phyloP scores from a whole-genome alignment of 2,329 filamentous ascomycete species.

The Shiraia bambusicola region DNA sequence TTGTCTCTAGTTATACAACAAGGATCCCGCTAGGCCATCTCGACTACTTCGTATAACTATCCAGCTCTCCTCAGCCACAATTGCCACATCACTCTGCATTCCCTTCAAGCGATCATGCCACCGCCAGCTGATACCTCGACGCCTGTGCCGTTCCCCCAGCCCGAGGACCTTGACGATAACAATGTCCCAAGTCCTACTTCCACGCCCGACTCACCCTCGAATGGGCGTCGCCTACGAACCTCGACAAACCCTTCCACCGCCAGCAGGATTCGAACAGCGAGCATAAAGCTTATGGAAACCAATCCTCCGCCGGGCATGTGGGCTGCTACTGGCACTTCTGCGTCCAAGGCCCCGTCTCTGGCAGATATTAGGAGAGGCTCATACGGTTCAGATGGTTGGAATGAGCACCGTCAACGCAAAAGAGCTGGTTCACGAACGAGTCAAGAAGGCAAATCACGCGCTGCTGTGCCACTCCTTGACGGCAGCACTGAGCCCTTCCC shows the following conservation, averaged over 20 bases:
- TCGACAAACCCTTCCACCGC: constrained; percentile 37
- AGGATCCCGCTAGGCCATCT: constrained; percentile 13
- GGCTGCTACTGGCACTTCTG: constrained; percentile 48
- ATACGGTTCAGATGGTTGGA: constrained; percentile 39
- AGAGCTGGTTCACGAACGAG: constrained; percentile 29
- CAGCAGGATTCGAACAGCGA: constrained; percentile 37
- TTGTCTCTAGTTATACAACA: constrained; percentile 6
- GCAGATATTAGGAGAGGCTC: constrained; percentile 46
- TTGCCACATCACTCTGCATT: not conserved
- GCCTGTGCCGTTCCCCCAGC: constrained; percentile 32
- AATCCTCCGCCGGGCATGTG: constrained; percentile 46
- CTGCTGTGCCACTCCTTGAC: constrained; percentile 3
- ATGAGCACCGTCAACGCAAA: constrained; percentile 29
- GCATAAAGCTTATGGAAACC: constrained; percentile 42
- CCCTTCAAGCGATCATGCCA: constrained; percentile 20
- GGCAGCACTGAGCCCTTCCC: constrained; percentile 31
- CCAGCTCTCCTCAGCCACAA: not conserved
- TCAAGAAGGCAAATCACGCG: constrained; percentile 20
- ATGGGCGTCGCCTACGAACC: constrained; percentile 23
- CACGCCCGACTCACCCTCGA: constrained; percentile 16
- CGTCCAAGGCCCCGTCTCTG: constrained; percentile 46
- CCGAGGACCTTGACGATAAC: constrained; percentile 16
- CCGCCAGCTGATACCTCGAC: constrained; percentile 22
- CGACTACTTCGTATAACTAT: no score
- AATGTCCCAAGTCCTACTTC: constrained; percentile 7